Base-by-base conservation (phyloP, 441 rosid species). In the Biscutella laevigata region DNA sequence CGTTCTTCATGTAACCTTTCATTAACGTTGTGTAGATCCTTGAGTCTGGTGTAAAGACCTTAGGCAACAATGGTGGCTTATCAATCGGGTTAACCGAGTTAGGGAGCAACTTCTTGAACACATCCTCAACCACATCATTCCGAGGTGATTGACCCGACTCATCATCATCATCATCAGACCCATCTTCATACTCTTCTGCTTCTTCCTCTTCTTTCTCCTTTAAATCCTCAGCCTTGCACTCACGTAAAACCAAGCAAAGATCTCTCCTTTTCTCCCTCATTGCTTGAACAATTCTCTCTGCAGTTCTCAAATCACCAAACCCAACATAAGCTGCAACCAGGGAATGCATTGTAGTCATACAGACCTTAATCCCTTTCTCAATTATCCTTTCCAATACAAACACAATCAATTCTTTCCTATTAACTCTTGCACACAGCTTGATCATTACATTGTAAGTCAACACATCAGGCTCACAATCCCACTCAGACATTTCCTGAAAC, bases 311-410 rank as follows among this genome's bases (percentile, higher is more conserved):
- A 56, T 87, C 96, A 26, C 82, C 84, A 59, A 91, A 87, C 7
- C 95, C 98, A 29, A 91, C 95, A 75, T 84, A 91, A 14, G 96
- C 96, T 1, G 96, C 96, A 8, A 91, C 87, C 10, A 91, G 84
- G 0, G 98, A 87, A 67, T 84, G 88, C 72, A 91, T 47, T 4
- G 95, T 87, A 20, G 95, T 83, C 74, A 77, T 81, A 48, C 96
- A 87, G 44, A 80, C 52, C 12, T 71, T 77, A 39, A 91, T 49
- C 2, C 73, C 74, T 66, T 69, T 74, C 48, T 74, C 75, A 34
- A 85, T 59, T 28, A 79, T 79, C 66, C 83, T 80, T 63, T 91
- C 98, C 48, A 87, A 56, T 2, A 84, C 95, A 53, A 62, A 78
- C 65, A 83, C 95, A 44, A 91, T 77, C 77, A 91, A 43, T 25